These are phyloP conservation scores for Quercus ilex DNA, from an alignment of 306 rosid species.

Conservation along the genomic window DNA sequence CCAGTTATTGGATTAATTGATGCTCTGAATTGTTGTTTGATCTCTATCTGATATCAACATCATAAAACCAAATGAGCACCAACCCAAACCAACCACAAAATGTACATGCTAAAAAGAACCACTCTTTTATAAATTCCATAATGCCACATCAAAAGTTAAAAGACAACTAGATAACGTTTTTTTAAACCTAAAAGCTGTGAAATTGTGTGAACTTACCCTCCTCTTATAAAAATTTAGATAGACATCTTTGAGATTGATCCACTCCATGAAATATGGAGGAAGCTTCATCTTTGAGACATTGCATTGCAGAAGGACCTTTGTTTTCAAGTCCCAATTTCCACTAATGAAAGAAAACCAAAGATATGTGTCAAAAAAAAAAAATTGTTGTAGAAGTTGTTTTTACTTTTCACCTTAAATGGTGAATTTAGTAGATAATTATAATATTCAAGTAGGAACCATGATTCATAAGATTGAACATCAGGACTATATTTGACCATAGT, in stretches of 20 bases:
- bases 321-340: conserved; percentile 98
- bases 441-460: background rate
- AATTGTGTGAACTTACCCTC: conserved; percentile 48
- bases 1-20: background rate
- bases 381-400: background rate
- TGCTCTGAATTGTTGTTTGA: background rate
- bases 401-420: background rate
- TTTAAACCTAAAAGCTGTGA: background rate
- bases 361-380: conserved; percentile 9
- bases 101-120: background rate
- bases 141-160: conserved; percentile 4
- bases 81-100: background rate
- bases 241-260: conserved; percentile 92
- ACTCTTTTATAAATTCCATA: background rate
- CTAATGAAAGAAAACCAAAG: conserved; percentile 34
- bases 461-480: background rate
- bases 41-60: background rate
- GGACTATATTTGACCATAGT: background rate
- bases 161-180: background rate
- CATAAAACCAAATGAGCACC: background rate
- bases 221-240: conserved; percentile 79
- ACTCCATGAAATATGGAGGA: conserved; percentile 83
- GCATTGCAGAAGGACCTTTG: conserved; percentile 94
- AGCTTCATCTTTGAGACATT: conserved; percentile 68
- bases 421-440: background rate